A percentile compares a stretch with the other conserved stretches of the same genome.
These are phyloP conservation scores for Hypoxylon sp. DNA, from an alignment of 2,329 filamentous ascomycete genomes.

Conservation along the genomic window DNA sequence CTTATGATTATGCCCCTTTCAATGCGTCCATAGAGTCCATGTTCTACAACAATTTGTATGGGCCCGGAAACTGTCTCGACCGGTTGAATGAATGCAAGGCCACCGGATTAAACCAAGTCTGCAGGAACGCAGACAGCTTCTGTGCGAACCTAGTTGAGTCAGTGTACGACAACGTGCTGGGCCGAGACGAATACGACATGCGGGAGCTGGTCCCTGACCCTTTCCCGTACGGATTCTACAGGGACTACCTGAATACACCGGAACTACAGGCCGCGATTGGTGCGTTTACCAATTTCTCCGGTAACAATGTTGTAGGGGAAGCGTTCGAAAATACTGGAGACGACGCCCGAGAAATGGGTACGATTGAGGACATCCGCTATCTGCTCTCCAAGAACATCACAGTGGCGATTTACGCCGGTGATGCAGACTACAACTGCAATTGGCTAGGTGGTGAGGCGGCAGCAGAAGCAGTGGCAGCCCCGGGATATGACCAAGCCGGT, in stretches of 20 bases:
- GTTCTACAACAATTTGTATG: conserved; percentile 73
- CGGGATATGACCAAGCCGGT: conserved; percentile 61
- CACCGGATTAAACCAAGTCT: conserved; percentile 65
- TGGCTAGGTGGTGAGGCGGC: conserved; percentile 53
- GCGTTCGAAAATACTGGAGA: conserved; percentile 71
- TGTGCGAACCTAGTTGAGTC: conserved; percentile 68
- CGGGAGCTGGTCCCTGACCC: conserved; percentile 69
- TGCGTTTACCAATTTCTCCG: conserved; percentile 71
- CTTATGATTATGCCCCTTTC: conserved; percentile 68
- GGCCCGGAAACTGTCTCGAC: conserved; percentile 72
- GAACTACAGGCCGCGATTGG: conserved; percentile 71
- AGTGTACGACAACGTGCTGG: conserved; percentile 65
- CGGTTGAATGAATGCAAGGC: conserved; percentile 68
- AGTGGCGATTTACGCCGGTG: conserved; percentile 53
- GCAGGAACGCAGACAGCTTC: conserved; percentile 68
- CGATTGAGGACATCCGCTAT: conserved; percentile 47
- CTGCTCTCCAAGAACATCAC: conserved; percentile 47
- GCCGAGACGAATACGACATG: conserved; percentile 71
- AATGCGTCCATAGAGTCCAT: conserved; percentile 64
- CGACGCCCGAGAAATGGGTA: conserved; percentile 56
- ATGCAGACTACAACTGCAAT: conserved; percentile 55
- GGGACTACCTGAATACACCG: conserved; percentile 70
- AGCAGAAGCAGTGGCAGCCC: conserved; percentile 56
- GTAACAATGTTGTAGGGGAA: conserved; percentile 60
- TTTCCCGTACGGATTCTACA: conserved; percentile 70